Percentiles rank a stretch among this genome's conserved stretches.
Conservation (phyloP, 805 yeast genomes). For the Sungouiozyma intestinalis region DNA sequence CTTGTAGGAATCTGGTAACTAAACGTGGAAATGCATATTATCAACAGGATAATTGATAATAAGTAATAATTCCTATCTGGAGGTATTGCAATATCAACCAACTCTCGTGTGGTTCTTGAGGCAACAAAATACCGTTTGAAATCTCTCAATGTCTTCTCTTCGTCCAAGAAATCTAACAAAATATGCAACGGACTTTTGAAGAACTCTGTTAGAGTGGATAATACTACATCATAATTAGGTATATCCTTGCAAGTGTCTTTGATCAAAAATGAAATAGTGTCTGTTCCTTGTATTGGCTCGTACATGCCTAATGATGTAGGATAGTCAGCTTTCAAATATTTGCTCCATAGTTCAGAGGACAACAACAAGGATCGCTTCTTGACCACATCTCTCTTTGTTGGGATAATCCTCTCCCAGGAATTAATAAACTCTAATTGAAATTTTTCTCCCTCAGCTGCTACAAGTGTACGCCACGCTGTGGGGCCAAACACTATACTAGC, state of each 20-base stretch:
- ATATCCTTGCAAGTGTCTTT: constrained; percentile 4
- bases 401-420: constrained; percentile 16
- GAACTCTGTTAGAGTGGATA: constrained; percentile 6
- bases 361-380: background rate
- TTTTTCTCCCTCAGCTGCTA: constrained; percentile 11
- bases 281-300: background rate
- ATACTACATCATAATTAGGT: constrained; percentile 9
- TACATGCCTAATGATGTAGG: background rate
- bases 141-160: constrained; percentile 11
- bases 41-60: constrained; percentile 17
- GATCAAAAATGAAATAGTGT: background rate
- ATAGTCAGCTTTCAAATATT: background rate
- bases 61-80: constrained; percentile 16
- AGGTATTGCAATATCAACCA: constrained; percentile 3
- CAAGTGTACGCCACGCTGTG: constrained; percentile 20
- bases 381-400: constrained; percentile 8
- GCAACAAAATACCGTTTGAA: constrained; percentile 7
- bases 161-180: constrained; percentile 11
- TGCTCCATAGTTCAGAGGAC: background rate
- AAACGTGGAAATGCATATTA: constrained; percentile 12
- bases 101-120: background rate
- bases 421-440: constrained; percentile 14
- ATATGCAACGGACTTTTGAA: constrained; percentile 13
- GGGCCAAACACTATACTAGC: constrained; percentile 18
- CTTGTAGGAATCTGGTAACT: constrained; percentile 12